Conservation (phyloP, 768 basidiomycete genomes). For the Leucocoprinus sp. region DNA sequence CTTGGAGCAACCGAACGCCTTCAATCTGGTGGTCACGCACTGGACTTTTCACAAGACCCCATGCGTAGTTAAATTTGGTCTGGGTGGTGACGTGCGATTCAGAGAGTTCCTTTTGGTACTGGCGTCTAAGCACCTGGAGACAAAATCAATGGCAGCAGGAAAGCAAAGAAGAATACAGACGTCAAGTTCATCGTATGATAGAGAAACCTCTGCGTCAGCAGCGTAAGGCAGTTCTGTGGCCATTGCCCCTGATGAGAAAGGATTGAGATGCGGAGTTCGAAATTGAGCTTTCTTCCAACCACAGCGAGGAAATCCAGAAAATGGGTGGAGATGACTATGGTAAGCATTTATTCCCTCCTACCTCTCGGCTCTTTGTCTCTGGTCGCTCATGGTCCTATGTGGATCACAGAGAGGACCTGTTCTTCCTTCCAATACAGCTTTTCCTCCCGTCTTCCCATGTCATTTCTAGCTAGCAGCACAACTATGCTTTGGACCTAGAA, state of each 20-base stretch:
- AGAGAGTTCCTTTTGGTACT: constrained; percentile 83
- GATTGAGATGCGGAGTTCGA: constrained; percentile 28
- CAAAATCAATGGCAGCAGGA: not conserved
- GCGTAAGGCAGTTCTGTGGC: constrained; percentile 89
- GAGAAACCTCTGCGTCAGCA: constrained; percentile 85
- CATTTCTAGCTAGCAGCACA: constrained; percentile 10
- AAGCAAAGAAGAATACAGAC: constrained; percentile 29
- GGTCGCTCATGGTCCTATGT: constrained; percentile 11
- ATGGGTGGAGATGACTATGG: constrained; percentile 48
- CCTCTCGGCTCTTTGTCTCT: constrained; percentile 3
- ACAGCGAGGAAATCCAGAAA: constrained; percentile 17
- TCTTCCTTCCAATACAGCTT: not conserved
- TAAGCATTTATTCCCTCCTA: constrained; percentile 30
- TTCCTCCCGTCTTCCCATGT: constrained; percentile 1
- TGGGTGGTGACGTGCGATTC: constrained; percentile 86
- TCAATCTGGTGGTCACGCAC: constrained; percentile 80
- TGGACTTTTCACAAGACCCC: constrained; percentile 94
- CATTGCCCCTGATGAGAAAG: constrained; percentile 28
- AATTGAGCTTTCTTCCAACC: constrained; percentile 18
- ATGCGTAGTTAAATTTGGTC: constrained; percentile 96
- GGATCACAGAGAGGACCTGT: constrained; percentile 11
- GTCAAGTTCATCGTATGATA: constrained; percentile 86
- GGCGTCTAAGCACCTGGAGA: constrained; percentile 67
- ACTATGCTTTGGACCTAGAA: constrained; percentile 6
- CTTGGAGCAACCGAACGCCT: constrained; percentile 87